Conservation (phyloP, 805 yeast species). For the Candida taoyuanica region DNA sequence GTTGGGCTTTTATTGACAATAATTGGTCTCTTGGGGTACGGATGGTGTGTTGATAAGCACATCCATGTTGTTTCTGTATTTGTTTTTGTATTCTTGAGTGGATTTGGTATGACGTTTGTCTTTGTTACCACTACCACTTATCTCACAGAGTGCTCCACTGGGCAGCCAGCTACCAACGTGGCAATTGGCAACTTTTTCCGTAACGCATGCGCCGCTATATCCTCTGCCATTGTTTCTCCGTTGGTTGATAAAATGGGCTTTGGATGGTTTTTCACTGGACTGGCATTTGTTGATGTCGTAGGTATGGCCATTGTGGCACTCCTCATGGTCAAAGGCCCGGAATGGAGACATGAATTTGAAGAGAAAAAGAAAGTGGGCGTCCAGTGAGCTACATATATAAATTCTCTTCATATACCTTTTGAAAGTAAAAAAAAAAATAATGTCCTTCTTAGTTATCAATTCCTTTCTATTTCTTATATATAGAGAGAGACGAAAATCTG, state of each 20-base stretch:
- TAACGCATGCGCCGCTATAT: slow-evolving; percentile 49
- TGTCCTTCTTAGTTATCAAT: too few species aligned
- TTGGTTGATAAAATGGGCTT: slow-evolving; percentile 36
- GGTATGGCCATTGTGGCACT: slow-evolving; percentile 15
- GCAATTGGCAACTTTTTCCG: slow-evolving; percentile 51
- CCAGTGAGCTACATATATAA: too few species aligned
- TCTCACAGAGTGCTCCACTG: slow-evolving; percentile 44
- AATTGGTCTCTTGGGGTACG: slow-evolving; percentile 45
- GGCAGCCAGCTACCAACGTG: slow-evolving; percentile 48
- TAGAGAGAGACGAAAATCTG: too few species aligned
- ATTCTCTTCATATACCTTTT: too few species aligned
- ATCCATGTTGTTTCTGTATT: slow-evolving; percentile 37
- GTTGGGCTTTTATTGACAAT: slow-evolving; percentile 40
- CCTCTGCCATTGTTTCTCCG: slow-evolving; percentile 41
- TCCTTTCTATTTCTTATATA: too few species aligned
- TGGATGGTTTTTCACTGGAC: slow-evolving; percentile 53
- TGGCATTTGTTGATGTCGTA: slow-evolving; percentile 35
- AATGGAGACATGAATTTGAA: slow-evolving; percentile 20
- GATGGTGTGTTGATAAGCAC: slow-evolving; percentile 44
- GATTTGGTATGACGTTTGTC: slow-evolving; percentile 54
- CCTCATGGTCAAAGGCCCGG: slow-evolving; percentile 16
- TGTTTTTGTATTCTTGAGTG: slow-evolving; percentile 41
- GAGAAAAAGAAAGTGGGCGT: slow-evolving; percentile 3
- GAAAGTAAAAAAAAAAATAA: too few species aligned
- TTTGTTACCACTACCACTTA: slow-evolving; percentile 51